phyloP scores from a whole-genome alignment of 208 protist genomes.

The Crithidia sp. region DNA sequence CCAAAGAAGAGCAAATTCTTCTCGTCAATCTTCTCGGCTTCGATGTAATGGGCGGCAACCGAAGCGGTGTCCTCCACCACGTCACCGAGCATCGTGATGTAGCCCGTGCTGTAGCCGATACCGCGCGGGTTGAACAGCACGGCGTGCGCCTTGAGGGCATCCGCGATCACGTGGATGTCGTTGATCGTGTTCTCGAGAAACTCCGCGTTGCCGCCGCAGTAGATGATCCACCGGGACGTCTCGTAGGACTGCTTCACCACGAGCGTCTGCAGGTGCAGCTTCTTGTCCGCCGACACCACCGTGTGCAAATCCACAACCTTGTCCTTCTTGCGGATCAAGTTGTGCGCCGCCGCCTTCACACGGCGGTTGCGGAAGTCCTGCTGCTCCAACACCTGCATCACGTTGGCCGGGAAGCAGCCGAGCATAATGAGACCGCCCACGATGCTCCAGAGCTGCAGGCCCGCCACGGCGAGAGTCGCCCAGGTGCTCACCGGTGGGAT shows the following conservation, averaged over 20 bases:
- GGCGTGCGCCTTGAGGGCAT: conserved; percentile 60
- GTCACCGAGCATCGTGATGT: conserved; percentile 50
- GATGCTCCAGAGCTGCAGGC: conserved; percentile 57
- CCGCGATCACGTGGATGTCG: conserved; percentile 36
- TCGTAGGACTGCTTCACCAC: conserved; percentile 38
- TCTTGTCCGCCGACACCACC: conserved; percentile 26
- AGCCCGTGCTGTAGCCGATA: conserved; percentile 72
- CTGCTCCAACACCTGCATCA: conserved; percentile 47
- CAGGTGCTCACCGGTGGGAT: conserved; percentile 3
- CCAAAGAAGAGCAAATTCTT: conserved; percentile 70
- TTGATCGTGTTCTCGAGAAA: conserved; percentile 61
- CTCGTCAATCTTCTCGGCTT: conserved; percentile 42
- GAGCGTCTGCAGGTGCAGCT: conserved; percentile 53
- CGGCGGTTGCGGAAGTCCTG: conserved; percentile 40
- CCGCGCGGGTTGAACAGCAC: conserved; percentile 84
- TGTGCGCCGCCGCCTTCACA: conserved; percentile 21
- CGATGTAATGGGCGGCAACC: conserved; percentile 41
- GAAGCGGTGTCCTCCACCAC: conserved; percentile 66
- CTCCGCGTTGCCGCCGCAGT: conserved; percentile 86
- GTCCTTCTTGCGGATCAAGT: conserved; percentile 22
- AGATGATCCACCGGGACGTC: conserved; percentile 69
- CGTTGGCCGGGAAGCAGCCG: conserved; percentile 62
- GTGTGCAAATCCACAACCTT: conserved; percentile 30
- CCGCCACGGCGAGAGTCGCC: conserved; percentile 11
- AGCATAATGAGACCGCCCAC: conserved; percentile 53